Percentiles rank a stretch among this genome's conserved stretches.
Conservation (phyloP, 179 eudicot species). For the Beta macrorhiza region DNA sequence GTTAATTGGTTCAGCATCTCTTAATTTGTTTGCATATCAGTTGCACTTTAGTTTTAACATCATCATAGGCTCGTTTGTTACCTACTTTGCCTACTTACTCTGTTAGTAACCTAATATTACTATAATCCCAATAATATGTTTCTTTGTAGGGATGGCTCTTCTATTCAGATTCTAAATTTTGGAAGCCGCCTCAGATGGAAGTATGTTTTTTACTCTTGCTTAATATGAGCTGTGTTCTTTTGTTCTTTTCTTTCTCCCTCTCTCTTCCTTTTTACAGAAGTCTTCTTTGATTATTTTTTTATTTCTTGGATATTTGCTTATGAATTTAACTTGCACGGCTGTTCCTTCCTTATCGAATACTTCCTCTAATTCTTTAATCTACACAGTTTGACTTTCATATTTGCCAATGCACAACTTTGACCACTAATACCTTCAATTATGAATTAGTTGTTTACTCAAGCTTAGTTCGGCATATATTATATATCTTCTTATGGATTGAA, state of each 20-base stretch:
- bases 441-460: too few relatives aligned
- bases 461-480: too few relatives aligned
- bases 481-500: too few relatives aligned
- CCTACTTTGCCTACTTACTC: slow-evolving; percentile 8
- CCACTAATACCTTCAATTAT: too few relatives aligned
- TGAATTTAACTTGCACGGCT: not conserved
- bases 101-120: not conserved
- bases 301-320: not conserved
- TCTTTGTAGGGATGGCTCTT: slow-evolving; percentile 93
- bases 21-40: not conserved
- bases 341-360: not conserved
- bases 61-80: not conserved
- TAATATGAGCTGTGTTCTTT: not conserved
- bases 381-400: too few relatives aligned
- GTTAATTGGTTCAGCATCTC: not conserved
- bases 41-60: not conserved
- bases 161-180: slow-evolving; percentile 80
- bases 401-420: too few relatives aligned
- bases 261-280: too few relatives aligned
- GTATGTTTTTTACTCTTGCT: slow-evolving; percentile 43
- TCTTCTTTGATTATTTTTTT: not conserved
- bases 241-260: not conserved
- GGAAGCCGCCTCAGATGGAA: slow-evolving; percentile 97
- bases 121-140: slow-evolving; percentile 10
- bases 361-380: too few relatives aligned